A percentile compares a stretch with the other conserved stretches of the same genome.
phyloP scores from a whole-genome alignment of 1,139 yeast species.

The Cylindricascospora bacillispora region DNA sequence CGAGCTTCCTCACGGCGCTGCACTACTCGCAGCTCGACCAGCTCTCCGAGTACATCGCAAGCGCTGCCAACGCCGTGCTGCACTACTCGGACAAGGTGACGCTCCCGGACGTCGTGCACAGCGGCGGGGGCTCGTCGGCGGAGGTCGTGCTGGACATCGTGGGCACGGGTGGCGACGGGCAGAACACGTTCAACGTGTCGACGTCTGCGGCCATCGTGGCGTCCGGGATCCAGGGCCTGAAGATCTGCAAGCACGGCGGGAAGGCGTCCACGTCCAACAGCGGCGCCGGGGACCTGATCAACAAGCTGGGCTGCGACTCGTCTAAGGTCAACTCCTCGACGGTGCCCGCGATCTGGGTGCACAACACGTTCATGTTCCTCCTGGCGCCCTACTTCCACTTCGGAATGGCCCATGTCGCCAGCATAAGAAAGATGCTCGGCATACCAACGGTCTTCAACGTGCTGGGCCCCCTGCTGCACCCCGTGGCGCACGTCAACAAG shows the following conservation, averaged over 20 bases:
- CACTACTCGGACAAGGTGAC: slow-evolving; percentile 45
- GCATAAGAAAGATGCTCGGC: slow-evolving; percentile 63
- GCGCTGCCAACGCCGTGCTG: slow-evolving; percentile 63
- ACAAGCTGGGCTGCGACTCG: slow-evolving; percentile 64
- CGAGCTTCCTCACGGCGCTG: slow-evolving; percentile 69
- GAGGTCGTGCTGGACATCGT: slow-evolving; percentile 70
- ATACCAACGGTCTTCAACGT: slow-evolving; percentile 90
- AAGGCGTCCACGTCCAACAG: slow-evolving; percentile 88
- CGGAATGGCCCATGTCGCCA: slow-evolving; percentile 79
- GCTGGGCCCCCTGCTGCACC: slow-evolving; percentile 85
- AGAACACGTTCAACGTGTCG: slow-evolving; percentile 89
- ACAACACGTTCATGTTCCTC: slow-evolving; percentile 52
- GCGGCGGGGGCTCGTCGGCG: slow-evolving; percentile 1
- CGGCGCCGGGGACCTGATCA: slow-evolving; percentile 84
- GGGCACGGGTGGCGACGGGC: slow-evolving; percentile 98
- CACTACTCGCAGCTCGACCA: slow-evolving; percentile 71
- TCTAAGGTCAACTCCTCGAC: slow-evolving; percentile 52
- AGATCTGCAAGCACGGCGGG: slow-evolving; percentile 88
- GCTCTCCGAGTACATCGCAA: slow-evolving; percentile 66
- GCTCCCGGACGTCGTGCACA: slow-evolving; percentile 1
- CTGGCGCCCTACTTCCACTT: slow-evolving; percentile 93
- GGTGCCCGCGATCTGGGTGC: slow-evolving; percentile 48
- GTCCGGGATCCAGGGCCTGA: slow-evolving; percentile 68
- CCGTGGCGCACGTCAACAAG: slow-evolving; percentile 50
- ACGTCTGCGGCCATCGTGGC: slow-evolving; percentile 91